Conservation (phyloP, 2,329 filamentous ascomycete species). For the Nakataea oryzae region DNA sequence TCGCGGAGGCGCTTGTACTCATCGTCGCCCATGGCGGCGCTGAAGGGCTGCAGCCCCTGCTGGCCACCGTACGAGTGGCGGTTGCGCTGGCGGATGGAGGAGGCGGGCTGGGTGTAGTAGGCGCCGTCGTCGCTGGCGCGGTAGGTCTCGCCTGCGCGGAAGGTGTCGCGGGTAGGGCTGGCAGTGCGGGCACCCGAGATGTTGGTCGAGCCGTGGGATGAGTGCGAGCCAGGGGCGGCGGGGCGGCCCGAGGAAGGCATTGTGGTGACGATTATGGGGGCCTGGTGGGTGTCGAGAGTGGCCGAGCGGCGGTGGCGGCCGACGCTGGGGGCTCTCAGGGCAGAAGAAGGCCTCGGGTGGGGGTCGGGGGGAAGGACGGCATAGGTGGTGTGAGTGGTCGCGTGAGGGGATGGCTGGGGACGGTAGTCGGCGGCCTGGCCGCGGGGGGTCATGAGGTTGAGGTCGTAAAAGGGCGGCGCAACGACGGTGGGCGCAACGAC, state of each 20-base stretch:
- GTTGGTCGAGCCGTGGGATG: conserved; percentile 16
- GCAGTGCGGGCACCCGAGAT: conserved; percentile 19
- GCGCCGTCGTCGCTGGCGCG: conserved; percentile 37
- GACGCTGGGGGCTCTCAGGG: conserved; percentile 21
- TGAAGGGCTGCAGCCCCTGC: conserved; percentile 23
- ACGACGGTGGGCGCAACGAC: neutral
- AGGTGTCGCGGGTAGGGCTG: conserved; percentile 37
- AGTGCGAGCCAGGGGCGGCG: conserved; percentile 19
- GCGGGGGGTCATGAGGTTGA: conserved; percentile 2
- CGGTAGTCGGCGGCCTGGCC: conserved; percentile 16
- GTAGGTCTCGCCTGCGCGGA: conserved; percentile 16
- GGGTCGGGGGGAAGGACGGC: conserved; percentile 42
- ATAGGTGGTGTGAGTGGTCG: conserved; percentile 42
- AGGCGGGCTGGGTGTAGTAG: conserved; percentile 48
- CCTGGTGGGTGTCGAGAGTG: conserved; percentile 36
- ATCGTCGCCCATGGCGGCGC: conserved; percentile 37
- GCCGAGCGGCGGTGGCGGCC: conserved; percentile 38
- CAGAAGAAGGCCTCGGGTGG: conserved; percentile 7
- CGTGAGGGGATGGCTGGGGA: conserved; percentile 20
- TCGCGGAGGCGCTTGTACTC: conserved; percentile 40
- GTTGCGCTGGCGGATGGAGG: conserved; percentile 35
- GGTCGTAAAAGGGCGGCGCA: neutral
- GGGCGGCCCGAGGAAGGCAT: neutral
- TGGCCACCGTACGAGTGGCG: conserved; percentile 20
- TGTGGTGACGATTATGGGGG: conserved; percentile 46